phyloP scores from a whole-genome alignment of 208 protist genomes.

The Trypanosoma conorhini region DNA sequence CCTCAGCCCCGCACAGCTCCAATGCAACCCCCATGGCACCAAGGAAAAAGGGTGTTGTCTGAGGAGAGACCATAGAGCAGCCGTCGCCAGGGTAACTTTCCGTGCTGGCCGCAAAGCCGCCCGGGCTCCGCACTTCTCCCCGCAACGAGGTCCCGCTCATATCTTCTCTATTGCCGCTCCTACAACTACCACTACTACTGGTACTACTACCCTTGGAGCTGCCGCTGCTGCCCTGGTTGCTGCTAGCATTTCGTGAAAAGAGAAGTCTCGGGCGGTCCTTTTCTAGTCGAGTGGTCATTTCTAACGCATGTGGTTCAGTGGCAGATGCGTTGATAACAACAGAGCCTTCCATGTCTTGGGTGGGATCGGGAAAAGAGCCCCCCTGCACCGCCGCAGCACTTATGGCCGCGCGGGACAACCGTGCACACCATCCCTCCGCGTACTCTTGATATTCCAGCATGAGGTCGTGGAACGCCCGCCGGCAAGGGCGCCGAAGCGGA shows the following conservation, averaged over 20 bases:
- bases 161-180: not conserved
- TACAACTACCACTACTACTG: slow-evolving; percentile 1
- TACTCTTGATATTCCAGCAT: slow-evolving; percentile 33
- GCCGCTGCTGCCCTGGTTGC: not conserved
- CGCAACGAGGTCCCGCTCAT: not conserved
- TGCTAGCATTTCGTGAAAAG: not conserved
- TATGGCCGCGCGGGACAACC: not conserved
- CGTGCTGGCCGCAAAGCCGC: not conserved
- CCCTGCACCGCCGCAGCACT: not conserved
- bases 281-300: not conserved
- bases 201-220: not conserved
- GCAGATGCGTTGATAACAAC: not conserved
- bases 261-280: not conserved
- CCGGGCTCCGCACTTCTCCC: not conserved
- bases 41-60: slow-evolving; percentile 23
- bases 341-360: slow-evolving; percentile 10
- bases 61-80: not conserved
- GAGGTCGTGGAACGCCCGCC: slow-evolving; percentile 31
- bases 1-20: slow-evolving; percentile 15
- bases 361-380: slow-evolving; percentile 1
- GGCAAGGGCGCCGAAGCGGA: slow-evolving; percentile 7
- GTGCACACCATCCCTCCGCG: slow-evolving; percentile 16
- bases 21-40: slow-evolving; percentile 26
- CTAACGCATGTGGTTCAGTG: not conserved
- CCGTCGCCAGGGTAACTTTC: not conserved